Conservation (phyloP, 129 eudicot genomes). For the Tagetes erecta region DNA sequence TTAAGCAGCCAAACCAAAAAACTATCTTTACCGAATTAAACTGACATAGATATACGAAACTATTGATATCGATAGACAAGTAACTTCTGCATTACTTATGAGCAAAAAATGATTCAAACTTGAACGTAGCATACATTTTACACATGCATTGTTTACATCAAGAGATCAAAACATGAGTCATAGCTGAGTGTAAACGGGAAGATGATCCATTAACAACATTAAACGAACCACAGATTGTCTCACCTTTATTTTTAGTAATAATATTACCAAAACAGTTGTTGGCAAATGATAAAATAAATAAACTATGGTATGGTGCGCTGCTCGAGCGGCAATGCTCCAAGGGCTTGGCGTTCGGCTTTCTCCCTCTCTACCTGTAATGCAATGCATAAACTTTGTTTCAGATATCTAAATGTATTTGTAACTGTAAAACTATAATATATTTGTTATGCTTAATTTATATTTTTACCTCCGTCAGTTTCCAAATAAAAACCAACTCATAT, state of each 20-base stretch:
- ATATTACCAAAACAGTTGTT: conserved; percentile 9
- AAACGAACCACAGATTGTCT: not conserved
- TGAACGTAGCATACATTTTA: not conserved
- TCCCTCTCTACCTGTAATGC: conserved; percentile 55
- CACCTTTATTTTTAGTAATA: not conserved
- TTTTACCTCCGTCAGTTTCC: not conserved
- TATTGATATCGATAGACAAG: not conserved
- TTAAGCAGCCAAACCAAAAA: not conserved
- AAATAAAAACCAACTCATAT: not conserved
- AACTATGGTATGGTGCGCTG: conserved; percentile 49
- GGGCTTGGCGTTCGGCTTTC: conserved; percentile 62
- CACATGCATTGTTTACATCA: conserved; percentile 8
- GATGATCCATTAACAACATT: not conserved
- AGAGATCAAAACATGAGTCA: conserved; percentile 13
- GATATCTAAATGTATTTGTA: not conserved
- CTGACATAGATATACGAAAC: not conserved
- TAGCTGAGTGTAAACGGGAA: not conserved
- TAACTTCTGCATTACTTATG: not conserved
- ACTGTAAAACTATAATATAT: not conserved
- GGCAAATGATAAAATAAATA: not conserved
- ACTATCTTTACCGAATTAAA: not conserved
- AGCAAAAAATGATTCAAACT: too few species aligned
- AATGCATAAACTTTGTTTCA: not conserved
- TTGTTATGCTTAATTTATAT: not conserved
- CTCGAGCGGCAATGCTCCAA: conserved; percentile 68